A percentile compares a stretch with the other conserved stretches of the same genome.
phyloP scores from a whole-genome alignment of 2,329 filamentous ascomycete genomes.

The Aspergillus ibericus region DNA sequence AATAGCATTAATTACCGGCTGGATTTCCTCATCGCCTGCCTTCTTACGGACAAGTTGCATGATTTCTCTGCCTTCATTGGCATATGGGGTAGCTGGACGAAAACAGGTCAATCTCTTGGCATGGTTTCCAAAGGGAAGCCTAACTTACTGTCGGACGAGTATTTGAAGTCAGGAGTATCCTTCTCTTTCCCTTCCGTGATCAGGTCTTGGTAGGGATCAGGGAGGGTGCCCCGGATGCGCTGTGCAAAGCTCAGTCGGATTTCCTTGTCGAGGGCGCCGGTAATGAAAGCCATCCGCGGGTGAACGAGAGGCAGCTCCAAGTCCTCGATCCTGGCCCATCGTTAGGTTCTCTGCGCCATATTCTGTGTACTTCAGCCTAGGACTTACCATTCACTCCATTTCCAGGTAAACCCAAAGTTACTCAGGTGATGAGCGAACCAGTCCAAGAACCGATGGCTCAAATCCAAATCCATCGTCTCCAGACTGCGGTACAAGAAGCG shows the following conservation, averaged over 20 bases:
- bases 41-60: conserved; percentile 79
- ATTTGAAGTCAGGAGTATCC: conserved; percentile 96
- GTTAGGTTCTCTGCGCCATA: conserved; percentile 18
- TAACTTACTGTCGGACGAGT: conserved; percentile 67
- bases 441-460: conserved; percentile 84
- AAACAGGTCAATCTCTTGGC: conserved; percentile 14
- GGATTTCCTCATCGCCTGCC: conserved; percentile 81
- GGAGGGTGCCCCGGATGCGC: conserved; percentile 90
- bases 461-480: conserved; percentile 80
- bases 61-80: conserved; percentile 79
- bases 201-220: conserved; percentile 75
- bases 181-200: conserved; percentile 88
- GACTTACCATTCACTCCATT: conserved; percentile 89
- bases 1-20: conserved; percentile 75
- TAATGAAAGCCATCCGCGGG: conserved; percentile 90
- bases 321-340: conserved; percentile 65
- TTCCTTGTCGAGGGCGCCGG: conserved; percentile 90
- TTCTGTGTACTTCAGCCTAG: background rate
- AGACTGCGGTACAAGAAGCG: conserved; percentile 83
- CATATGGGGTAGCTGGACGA: conserved; percentile 70
- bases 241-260: conserved; percentile 95
- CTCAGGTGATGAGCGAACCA: conserved; percentile 98
- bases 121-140: background rate
- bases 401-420: conserved; percentile 99
- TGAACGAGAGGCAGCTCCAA: conserved; percentile 73